Conservation (phyloP, 2,329 filamentous ascomycete genomes). For the Berkeleyomyces basicola region DNA sequence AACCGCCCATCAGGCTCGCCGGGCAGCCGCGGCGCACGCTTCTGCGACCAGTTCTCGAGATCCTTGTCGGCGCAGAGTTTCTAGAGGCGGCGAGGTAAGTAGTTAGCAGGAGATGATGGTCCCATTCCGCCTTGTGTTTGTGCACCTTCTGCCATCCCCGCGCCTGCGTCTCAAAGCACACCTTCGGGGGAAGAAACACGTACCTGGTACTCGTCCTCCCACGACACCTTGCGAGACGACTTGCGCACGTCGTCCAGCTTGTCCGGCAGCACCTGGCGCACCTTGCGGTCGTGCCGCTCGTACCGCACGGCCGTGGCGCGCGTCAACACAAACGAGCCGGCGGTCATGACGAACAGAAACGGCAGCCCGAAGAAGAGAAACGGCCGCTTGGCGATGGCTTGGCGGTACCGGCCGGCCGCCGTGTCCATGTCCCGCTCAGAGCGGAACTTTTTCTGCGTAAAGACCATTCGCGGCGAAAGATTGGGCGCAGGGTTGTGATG, state of each 20-base stretch:
- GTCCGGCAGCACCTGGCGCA: slow-evolving; percentile 67
- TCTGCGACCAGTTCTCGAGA: slow-evolving; percentile 92
- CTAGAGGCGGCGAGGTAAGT: not conserved
- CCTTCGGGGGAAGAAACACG: slow-evolving; percentile 22
- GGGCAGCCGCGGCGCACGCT: slow-evolving; percentile 72
- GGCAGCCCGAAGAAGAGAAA: slow-evolving; percentile 90
- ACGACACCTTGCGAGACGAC: slow-evolving; percentile 53
- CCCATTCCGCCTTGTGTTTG: not conserved
- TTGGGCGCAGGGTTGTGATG: too few relatives aligned
- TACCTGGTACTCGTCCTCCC: slow-evolving; percentile 78
- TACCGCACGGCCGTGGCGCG: slow-evolving; percentile 88
- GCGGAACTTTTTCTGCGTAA: slow-evolving; percentile 11
- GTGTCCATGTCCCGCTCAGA: slow-evolving; percentile 47
- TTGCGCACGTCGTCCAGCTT: slow-evolving; percentile 73
- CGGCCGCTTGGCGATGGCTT: slow-evolving; percentile 57
- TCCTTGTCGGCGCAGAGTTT: slow-evolving; percentile 47
- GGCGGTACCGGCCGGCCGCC: slow-evolving; percentile 62
- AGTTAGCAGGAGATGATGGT: not conserved
- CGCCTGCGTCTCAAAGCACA: not conserved
- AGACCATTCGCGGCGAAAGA: slow-evolving; percentile 1
- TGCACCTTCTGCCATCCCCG: not conserved
- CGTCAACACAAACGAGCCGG: slow-evolving; percentile 83
- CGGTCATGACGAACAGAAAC: slow-evolving; percentile 78
- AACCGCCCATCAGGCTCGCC: slow-evolving; percentile 81
- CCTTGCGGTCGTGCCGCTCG: slow-evolving; percentile 80